Base-by-base conservation (phyloP, 345 rosid species). In the Firmiana major region DNA sequence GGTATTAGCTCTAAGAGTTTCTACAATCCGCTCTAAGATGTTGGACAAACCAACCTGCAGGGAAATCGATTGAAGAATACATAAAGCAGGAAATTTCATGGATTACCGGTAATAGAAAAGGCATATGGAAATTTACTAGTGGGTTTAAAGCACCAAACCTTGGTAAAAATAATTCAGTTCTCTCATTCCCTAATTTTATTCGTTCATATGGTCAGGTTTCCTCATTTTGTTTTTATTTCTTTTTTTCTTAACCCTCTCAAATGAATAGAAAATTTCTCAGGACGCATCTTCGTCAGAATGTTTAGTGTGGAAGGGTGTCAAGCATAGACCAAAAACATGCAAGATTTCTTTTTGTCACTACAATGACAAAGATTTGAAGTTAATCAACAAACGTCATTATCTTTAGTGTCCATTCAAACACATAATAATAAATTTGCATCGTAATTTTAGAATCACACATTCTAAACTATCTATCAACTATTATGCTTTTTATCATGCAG, bases 1-100 rank as follows among this genome's bases (percentile, higher is more conserved):
- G 31, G 80, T 81, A 71, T 85, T 86, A 36, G 71, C 85, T 77
- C 82, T 85, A 16, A 96, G 93, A 8, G 91, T 78, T 54, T 93
- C 98, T 42, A 91, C 95, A 66, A 96, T 89, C 63, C 63, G 71
- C 80, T 93, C 97, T 86, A 96, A 85, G 83, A 92, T 78, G 72
- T 96, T 93, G 59, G 95, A 84, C 85, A 96, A 81, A 66, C 92
- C 97, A 84, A 96, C 97, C 99, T 96, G 90, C 9, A 49, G 36
- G 38, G 24, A 73, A 66, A 40, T 24, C 9, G 57, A 24, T 69
- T 49, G 74, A 71, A 19, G 43, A 51, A 51, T 9, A 51, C 26
- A 31, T 28, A 15, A 71, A 71, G 24, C 22, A 49, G 11, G 36
- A 16, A 26, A 10, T 6, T 31, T 28, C 26, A 49, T 28, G 43